phyloP scores from a whole-genome alignment of 2,329 filamentous ascomycete genomes.

The Verticillium alfalfae region DNA sequence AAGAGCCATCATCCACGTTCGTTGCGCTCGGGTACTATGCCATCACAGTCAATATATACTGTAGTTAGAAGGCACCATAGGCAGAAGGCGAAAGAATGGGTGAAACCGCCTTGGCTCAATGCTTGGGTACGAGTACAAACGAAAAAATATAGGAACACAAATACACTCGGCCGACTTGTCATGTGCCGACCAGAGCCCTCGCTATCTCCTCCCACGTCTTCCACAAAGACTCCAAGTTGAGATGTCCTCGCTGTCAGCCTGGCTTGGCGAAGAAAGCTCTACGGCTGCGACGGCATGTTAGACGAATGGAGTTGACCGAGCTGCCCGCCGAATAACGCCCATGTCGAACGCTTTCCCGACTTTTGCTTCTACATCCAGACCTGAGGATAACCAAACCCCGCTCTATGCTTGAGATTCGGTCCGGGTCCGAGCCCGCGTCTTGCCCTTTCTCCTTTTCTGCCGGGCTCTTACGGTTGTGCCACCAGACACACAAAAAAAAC shows the following conservation, averaged over 20 bases:
- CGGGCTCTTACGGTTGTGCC: too few relatives aligned
- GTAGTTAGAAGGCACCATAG: neutral
- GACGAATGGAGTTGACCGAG: too few relatives aligned
- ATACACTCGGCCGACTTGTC: neutral
- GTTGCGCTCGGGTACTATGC: too few relatives aligned
- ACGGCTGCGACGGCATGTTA: neutral
- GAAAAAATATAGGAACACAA: neutral
- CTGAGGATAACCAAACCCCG: too few relatives aligned
- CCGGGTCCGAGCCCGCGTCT: too few relatives aligned
- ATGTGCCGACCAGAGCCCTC: neutral
- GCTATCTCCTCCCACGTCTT: neutral
- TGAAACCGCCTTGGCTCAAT: neutral
- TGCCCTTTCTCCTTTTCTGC: too few relatives aligned
- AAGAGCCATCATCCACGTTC: too few relatives aligned
- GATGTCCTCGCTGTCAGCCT: neutral
- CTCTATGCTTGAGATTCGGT: too few relatives aligned
- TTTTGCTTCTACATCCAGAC: too few relatives aligned
- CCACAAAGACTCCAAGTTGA: neutral
- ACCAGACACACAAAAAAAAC: too few relatives aligned
- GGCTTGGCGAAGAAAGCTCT: neutral
- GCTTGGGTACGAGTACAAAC: neutral
- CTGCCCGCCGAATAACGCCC: neutral
- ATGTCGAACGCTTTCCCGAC: too few relatives aligned
- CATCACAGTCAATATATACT: too few relatives aligned
- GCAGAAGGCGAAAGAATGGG: neutral